A percentile compares a stretch with the other conserved stretches of the same genome.
These are phyloP conservation scores for Kodamaea nitidulidarum DNA, from an alignment of 805 yeast genomes.

Conservation along the genomic window DNA sequence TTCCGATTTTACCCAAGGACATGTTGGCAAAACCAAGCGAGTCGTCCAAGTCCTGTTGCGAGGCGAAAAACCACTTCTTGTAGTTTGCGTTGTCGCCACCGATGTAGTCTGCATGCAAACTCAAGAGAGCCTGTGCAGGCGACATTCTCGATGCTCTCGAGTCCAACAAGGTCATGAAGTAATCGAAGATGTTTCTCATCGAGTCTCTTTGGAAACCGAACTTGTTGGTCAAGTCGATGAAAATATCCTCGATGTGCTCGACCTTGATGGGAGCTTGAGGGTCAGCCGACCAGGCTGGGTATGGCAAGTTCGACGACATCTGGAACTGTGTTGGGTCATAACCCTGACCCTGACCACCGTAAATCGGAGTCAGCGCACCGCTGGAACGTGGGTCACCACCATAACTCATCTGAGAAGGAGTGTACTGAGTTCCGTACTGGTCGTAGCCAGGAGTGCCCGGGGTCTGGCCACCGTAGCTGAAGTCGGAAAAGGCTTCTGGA, in stretches of 20 bases:
- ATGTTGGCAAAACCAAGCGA: conserved; percentile 79
- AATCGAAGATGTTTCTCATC: conserved; percentile 87
- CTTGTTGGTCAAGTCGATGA: conserved; percentile 76
- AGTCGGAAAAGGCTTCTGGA: conserved; percentile 65
- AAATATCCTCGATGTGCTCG: conserved; percentile 83
- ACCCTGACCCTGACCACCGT: conserved; percentile 55
- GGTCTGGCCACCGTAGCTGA: conserved; percentile 51
- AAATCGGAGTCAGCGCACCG: conserved; percentile 92
- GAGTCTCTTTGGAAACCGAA: conserved; percentile 92
- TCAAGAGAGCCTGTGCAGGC: conserved; percentile 79
- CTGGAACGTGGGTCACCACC: conserved; percentile 79
- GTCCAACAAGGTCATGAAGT: conserved; percentile 79
- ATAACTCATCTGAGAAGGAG: conserved; percentile 84
- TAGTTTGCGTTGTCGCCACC: conserved; percentile 86
- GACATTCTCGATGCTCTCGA: conserved; percentile 86
- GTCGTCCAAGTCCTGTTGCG: conserved; percentile 82
- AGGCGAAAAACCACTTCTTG: conserved; percentile 86
- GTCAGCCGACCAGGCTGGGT: conserved; percentile 99
- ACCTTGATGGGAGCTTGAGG: conserved; percentile 78
- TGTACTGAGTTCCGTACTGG: conserved; percentile 65
- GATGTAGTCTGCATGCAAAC: conserved; percentile 81
- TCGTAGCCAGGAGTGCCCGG: conserved; percentile 65
- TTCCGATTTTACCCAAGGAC: conserved; percentile 69
- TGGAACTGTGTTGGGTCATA: conserved; percentile 60
- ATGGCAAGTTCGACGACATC: conserved; percentile 84